Evolutionary conservation across 2,329 filamentous ascomycete genomes (phyloP).

Genomic region (Seiridium cupressi): DNA sequence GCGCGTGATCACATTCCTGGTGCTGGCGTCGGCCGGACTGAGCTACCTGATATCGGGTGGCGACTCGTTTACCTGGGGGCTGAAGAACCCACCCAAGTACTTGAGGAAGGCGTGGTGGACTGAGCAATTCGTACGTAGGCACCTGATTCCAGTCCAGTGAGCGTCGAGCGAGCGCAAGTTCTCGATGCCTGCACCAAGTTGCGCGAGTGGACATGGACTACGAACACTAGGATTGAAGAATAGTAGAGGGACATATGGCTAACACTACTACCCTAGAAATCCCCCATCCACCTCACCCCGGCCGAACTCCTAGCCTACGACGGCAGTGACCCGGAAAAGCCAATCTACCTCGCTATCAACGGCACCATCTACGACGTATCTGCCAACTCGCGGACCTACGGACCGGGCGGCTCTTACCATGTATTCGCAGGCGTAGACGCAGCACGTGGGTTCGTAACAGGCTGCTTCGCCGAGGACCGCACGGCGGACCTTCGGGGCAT

Average conservation of each 20-base stretch:
- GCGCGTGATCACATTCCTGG: conserved; percentile 65
- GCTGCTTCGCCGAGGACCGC: conserved; percentile 84
- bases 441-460: conserved; percentile 84
- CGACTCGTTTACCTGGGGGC: conserved; percentile 67
- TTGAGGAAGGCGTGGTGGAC: conserved; percentile 57
- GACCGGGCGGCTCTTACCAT: conserved; percentile 81
- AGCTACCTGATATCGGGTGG: conserved; percentile 76
- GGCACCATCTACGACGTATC: conserved; percentile 83
- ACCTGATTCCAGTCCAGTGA: conserved; percentile 6
- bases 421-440: conserved; percentile 87
- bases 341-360: conserved; percentile 89
- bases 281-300: conserved; percentile 61
- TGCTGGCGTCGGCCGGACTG: conserved; percentile 64
- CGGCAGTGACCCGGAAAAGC: conserved; percentile 70
- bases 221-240: neutral
- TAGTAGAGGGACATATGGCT: neutral
- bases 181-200: too few relatives aligned
- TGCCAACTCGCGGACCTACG: conserved; percentile 68
- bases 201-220: too few relatives aligned
- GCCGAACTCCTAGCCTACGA: conserved; percentile 72
- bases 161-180: too few relatives aligned
- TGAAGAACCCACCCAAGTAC: conserved; percentile 60
- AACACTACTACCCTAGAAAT: conserved; percentile 34
- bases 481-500: conserved; percentile 83
- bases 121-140: conserved; percentile 53